Conservation (phyloP, 176 grass and related monocot species). For the Thalia dealbata region DNA sequence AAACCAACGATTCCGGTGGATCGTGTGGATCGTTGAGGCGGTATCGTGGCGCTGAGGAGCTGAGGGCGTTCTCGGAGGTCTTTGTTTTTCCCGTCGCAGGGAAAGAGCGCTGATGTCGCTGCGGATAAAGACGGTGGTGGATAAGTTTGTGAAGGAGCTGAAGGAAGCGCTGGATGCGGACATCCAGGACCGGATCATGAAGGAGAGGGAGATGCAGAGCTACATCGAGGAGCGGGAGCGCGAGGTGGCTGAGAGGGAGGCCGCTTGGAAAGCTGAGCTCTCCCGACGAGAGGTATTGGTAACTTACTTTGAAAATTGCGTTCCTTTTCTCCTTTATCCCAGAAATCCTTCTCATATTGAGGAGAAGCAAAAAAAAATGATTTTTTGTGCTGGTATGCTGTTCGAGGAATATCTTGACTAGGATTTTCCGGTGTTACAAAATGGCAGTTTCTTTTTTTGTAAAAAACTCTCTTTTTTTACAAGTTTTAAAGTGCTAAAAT, state of each 20-base stretch:
- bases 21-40: neutral
- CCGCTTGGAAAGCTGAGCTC: slow-evolving; percentile 95
- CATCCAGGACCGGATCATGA: slow-evolving; percentile 84
- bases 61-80: neutral
- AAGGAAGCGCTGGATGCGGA: slow-evolving; percentile 92
- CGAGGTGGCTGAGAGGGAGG: slow-evolving; percentile 92
- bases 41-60: neutral
- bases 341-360: neutral
- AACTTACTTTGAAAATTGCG: neutral
- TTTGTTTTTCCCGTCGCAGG: neutral
- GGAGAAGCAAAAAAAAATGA: neutral
- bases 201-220: slow-evolving; percentile 98
- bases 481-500: no score
- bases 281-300: slow-evolving; percentile 75
- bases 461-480: no score
- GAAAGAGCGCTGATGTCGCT: slow-evolving; percentile 33
- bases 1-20: neutral
- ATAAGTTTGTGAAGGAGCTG: slow-evolving; percentile 80
- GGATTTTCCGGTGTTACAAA: no score
- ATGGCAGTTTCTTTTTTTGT: no score
- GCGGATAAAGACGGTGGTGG: slow-evolving; percentile 82
- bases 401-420: no score
- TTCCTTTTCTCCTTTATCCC: neutral
- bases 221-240: slow-evolving; percentile 95
- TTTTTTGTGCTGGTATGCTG: no score